Evolutionary conservation across 352 stramenopile genomes (phyloP).

Genomic region (Pythium phragmitis): DNA sequence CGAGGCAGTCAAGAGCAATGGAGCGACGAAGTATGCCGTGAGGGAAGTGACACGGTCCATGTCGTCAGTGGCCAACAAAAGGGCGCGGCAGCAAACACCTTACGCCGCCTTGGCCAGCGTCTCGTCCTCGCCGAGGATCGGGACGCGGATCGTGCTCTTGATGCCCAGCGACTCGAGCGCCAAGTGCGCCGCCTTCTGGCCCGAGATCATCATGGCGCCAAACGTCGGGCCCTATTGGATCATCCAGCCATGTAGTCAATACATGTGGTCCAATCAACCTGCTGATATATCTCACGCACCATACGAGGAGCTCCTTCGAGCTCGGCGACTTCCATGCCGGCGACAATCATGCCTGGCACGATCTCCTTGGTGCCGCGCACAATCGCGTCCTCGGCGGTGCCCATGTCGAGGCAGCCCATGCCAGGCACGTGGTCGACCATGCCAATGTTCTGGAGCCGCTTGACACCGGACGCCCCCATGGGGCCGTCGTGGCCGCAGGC

Average conservation of each 20-base stretch:
- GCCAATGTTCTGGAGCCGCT: slow-evolving; percentile 64
- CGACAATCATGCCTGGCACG: slow-evolving; percentile 62
- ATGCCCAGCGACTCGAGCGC: slow-evolving; percentile 57
- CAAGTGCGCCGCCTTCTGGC: slow-evolving; percentile 61
- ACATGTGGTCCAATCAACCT: background rate
- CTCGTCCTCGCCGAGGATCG: slow-evolving; percentile 34
- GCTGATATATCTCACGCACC: slow-evolving; percentile 22
- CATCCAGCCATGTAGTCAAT: background rate
- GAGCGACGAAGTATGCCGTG: too few relatives aligned
- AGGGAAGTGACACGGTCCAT: too few relatives aligned
- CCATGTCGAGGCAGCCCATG: slow-evolving; percentile 64
- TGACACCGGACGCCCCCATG: slow-evolving; percentile 63
- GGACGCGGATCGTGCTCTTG: slow-evolving; percentile 51
- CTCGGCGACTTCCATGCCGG: slow-evolving; percentile 63
- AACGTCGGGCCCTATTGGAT: slow-evolving; percentile 46
- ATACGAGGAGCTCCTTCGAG: slow-evolving; percentile 59
- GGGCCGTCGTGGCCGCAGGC: slow-evolving; percentile 60
- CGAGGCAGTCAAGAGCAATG: too few relatives aligned
- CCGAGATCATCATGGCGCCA: slow-evolving; percentile 69
- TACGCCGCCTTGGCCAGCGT: slow-evolving; percentile 43
- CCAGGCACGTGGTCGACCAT: slow-evolving; percentile 58
- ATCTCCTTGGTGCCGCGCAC: slow-evolving; percentile 65
- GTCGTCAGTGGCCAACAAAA: background rate
- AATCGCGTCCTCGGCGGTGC: slow-evolving; percentile 58
- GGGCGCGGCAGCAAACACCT: slow-evolving; percentile 2